Percentiles rank a stretch among this genome's conserved stretches.
phyloP scores from a whole-genome alignment of 768 basidiomycete species.

The Hygrophorus pudorinus region DNA sequence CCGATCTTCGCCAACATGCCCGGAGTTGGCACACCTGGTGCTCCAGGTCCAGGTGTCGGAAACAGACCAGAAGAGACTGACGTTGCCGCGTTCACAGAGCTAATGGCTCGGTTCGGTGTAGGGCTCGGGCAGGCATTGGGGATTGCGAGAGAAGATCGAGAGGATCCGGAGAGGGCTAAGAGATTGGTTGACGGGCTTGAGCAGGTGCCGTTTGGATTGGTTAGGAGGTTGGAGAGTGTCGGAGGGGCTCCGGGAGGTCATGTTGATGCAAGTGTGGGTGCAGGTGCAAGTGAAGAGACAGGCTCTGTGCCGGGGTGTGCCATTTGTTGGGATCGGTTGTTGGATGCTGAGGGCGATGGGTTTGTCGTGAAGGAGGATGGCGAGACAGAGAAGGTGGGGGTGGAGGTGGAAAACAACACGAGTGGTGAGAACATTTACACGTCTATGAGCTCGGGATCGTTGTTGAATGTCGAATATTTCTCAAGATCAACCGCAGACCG shows the following conservation, averaged over 20 bases:
- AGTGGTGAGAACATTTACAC: no score
- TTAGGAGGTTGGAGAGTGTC: slow-evolving; percentile 52
- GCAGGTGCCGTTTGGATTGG: slow-evolving; percentile 54
- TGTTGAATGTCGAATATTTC: slow-evolving; percentile 3
- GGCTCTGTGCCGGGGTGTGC: slow-evolving; percentile 40
- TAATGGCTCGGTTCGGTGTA: slow-evolving; percentile 8
- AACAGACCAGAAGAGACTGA: not conserved
- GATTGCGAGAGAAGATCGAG: slow-evolving; percentile 28
- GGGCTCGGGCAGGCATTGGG: slow-evolving; percentile 14
- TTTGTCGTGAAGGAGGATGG: slow-evolving; percentile 13
- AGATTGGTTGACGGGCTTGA: slow-evolving; percentile 55
- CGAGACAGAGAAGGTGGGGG: slow-evolving; percentile 4
- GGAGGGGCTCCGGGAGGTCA: slow-evolving; percentile 18
- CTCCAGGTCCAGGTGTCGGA: not conserved
- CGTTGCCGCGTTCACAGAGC: slow-evolving; percentile 4
- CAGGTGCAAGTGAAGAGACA: slow-evolving; percentile 23
- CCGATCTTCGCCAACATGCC: no score
- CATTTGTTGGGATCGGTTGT: slow-evolving; percentile 65
- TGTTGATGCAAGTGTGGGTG: slow-evolving; percentile 21
- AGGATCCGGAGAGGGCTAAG: slow-evolving; percentile 61
- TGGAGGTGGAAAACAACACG: not conserved
- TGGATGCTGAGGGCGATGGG: slow-evolving; percentile 34
- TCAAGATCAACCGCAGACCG: slow-evolving; percentile 2
- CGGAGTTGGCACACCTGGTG: no score
- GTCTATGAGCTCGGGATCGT: not conserved